Evolutionary conservation across 2,329 filamentous ascomycete species (phyloP).

Genomic region (Aureobasidium lini): DNA sequence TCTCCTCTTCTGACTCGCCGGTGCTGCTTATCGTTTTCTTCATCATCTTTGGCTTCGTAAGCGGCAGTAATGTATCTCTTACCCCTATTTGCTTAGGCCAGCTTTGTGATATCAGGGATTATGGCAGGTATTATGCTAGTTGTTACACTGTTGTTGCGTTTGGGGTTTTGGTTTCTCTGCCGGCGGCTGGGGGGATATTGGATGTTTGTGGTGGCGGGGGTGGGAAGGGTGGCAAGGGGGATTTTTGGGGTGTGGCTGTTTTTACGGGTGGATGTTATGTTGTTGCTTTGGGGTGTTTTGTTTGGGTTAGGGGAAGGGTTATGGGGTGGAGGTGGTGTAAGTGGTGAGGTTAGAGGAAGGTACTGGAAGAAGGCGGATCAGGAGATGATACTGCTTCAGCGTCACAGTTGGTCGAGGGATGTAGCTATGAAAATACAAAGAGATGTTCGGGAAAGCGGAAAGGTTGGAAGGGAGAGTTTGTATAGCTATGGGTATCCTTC

Average conservation of each 20-base stretch:
- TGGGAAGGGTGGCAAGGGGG: not conserved
- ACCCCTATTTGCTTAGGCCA: constrained; percentile 78
- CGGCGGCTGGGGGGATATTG: constrained; percentile 39
- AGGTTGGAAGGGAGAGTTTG: too few relatives aligned
- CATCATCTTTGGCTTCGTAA: constrained; percentile 72
- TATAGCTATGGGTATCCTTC: too few relatives aligned
- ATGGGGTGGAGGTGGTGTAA: not conserved
- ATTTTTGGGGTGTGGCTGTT: constrained; percentile 38
- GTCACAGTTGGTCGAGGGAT: too few relatives aligned
- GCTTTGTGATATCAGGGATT: constrained; percentile 72
- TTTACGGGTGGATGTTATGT: constrained; percentile 39
- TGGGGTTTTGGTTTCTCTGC: constrained; percentile 46
- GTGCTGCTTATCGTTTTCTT: constrained; percentile 62
- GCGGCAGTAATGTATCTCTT: constrained; percentile 71
- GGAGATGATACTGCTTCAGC: too few relatives aligned
- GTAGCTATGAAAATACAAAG: too few relatives aligned
- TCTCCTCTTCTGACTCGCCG: constrained; percentile 9
- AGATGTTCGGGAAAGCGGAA: too few relatives aligned
- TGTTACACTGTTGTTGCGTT: constrained; percentile 78
- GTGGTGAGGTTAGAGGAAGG: not conserved
- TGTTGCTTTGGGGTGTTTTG: constrained; percentile 32
- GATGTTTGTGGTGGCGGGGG: constrained; percentile 26
- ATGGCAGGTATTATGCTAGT: constrained; percentile 75
- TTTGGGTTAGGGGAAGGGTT: constrained; percentile 27
- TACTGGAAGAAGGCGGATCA: too few relatives aligned